Evolutionary conservation across 2,329 filamentous ascomycete species (phyloP), one percentile per base, ranked within the genome.

Genomic region (Thyridium curvatum): DNA sequence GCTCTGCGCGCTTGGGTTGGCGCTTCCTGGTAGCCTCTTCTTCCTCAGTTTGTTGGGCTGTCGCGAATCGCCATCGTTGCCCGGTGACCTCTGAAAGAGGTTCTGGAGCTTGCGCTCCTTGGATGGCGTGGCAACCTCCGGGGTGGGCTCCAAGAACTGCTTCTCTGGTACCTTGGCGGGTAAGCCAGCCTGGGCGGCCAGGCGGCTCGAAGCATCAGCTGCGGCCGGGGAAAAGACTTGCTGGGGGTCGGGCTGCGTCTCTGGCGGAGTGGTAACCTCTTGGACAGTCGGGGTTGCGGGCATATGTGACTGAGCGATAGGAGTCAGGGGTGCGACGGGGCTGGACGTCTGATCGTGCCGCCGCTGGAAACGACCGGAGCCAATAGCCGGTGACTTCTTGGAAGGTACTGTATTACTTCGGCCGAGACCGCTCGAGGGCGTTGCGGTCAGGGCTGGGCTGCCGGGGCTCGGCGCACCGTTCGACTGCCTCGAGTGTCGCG

Each of bases 331-430:
- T 4, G 50, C 46, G 14, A 56, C 44, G 4, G 54, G 56, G 56
- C 51, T n/a, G 56, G 58, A 46, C 41, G 39, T 49, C 36, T 35
- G 47, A 43, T 48, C 57, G 17, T 45, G 46, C 38, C 48, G 52
- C 36, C 50, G 62, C 26, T 77, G 72, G 51, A 89, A 85, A n/a
- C 84, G 75, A 6, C 76, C 74, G 2, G 80, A 74, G 31, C 77
- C 69, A 32, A 90, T 61, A 8, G 78, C 79, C 8, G 88, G 87
- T 0, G 88, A 93, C 57, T 85, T 84, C 56, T 94, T 94, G 0
- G 91, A 93, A 1, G 93, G 93, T 12, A 97, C 72, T 3, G 93
- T 98, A 56, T 97, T 97, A 64, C 91, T 96, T 41, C 77, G 70
- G 31, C 63, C 68, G 14, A 81, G 56, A 13, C 72, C 68, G 34